Conservation (phyloP, 495 filamentous ascomycete genomes). For the Cryomyces minteri region DNA sequence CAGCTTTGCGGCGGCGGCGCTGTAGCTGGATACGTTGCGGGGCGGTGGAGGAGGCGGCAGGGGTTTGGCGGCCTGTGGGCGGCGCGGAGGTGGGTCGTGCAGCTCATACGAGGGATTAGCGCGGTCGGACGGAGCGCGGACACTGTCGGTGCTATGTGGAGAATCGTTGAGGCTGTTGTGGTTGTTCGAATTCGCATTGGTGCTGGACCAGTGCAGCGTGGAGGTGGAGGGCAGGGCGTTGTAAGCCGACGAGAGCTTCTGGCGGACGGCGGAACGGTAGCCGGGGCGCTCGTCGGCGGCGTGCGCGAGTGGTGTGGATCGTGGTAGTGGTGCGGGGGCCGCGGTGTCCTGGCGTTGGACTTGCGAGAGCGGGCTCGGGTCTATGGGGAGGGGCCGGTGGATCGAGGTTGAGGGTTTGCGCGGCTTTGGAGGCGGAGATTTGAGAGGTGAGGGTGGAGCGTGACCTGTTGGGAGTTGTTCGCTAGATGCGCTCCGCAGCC, state of each 20-base stretch:
- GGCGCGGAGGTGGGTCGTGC: not conserved
- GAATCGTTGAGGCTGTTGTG: not conserved
- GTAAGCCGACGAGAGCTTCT: constrained; percentile 26
- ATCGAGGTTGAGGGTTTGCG: constrained; percentile 6
- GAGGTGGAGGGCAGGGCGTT: constrained; percentile 26
- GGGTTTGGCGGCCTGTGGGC: not conserved
- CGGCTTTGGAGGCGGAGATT: constrained; percentile 18
- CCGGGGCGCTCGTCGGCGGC: constrained; percentile 4
- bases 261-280: constrained; percentile 18
- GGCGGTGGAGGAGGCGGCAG: constrained; percentile 23
- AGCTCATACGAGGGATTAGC: not conserved
- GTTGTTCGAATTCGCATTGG: not conserved
- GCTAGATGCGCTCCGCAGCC: constrained; percentile 15
- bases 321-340: not conserved
- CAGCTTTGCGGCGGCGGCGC: constrained; percentile 25
- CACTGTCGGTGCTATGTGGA: no score
- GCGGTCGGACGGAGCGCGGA: no score
- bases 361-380: constrained; percentile 1
- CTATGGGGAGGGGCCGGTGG: constrained; percentile 1
- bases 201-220: constrained; percentile 8
- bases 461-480: not conserved
- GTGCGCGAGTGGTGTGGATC: constrained; percentile 4
- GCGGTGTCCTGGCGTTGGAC: constrained; percentile 1
- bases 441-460: not conserved
- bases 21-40: constrained; percentile 20